These are phyloP conservation scores for Alternaria atra DNA, from an alignment of 2,329 filamentous ascomycete genomes.

Conservation along the genomic window DNA sequence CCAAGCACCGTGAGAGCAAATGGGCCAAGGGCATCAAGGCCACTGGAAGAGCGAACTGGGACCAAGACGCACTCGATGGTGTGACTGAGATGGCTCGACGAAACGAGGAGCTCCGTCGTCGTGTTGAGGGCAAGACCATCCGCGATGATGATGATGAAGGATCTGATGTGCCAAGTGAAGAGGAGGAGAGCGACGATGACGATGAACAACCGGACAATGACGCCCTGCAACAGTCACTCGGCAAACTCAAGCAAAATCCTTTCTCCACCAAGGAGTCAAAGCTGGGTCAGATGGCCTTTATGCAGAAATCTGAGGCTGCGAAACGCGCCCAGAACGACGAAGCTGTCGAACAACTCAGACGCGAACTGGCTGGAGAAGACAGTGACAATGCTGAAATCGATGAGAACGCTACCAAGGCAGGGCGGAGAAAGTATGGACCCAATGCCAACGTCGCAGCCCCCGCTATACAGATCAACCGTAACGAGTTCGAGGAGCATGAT, in stretches of 20 bases:
- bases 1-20: slow-evolving; percentile 86
- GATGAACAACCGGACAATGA: slow-evolving; percentile 66
- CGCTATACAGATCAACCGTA: slow-evolving; percentile 47
- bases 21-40: slow-evolving; percentile 89
- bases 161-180: slow-evolving; percentile 58
- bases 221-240: slow-evolving; percentile 44
- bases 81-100: slow-evolving; percentile 82
- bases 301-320: slow-evolving; percentile 85
- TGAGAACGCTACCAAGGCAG: slow-evolving; percentile 67
- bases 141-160: slow-evolving; percentile 58
- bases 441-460: slow-evolving; percentile 45
- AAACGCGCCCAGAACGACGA: slow-evolving; percentile 83
- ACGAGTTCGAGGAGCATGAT: slow-evolving; percentile 69
- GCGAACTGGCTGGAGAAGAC: slow-evolving; percentile 72
- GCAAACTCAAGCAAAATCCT: slow-evolving; percentile 57
- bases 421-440: slow-evolving; percentile 76
- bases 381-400: slow-evolving; percentile 60
- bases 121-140: slow-evolving; percentile 77
- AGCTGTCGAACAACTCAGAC: slow-evolving; percentile 66
- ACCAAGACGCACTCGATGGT: slow-evolving; percentile 81
- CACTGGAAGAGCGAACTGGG: slow-evolving; percentile 83
- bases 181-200: slow-evolving; percentile 64
- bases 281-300: slow-evolving; percentile 89
- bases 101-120: slow-evolving; percentile 81
- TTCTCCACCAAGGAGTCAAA: slow-evolving; percentile 68